Evolutionary conservation across 2,329 filamentous ascomycete genomes (phyloP).

Genomic region (Parastagonospora nodorum): DNA sequence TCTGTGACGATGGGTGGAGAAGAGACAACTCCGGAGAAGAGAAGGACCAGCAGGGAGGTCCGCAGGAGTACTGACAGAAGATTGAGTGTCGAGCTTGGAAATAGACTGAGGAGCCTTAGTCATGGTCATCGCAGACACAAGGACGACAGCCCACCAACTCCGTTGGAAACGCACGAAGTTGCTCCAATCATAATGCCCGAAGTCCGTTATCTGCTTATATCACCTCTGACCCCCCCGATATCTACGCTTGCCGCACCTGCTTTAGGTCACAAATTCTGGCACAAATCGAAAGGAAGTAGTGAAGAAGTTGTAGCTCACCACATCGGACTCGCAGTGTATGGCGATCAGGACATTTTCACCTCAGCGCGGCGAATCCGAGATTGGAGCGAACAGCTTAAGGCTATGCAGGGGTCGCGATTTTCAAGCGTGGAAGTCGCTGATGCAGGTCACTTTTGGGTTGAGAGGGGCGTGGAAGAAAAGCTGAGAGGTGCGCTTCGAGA

Average conservation of each 20-base stretch:
- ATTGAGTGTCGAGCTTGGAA: conserved; percentile 43
- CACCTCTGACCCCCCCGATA: conserved; percentile 53
- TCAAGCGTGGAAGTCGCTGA: conserved; percentile 51
- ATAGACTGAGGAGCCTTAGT: conserved; percentile 34
- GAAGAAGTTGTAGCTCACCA: conserved; percentile 30
- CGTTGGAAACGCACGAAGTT: conserved; percentile 8
- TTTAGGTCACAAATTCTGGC: conserved; percentile 37
- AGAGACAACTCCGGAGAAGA: conserved; percentile 49
- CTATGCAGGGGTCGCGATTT: conserved; percentile 38
- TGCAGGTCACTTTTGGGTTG: conserved; percentile 59
- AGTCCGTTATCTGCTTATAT: conserved; percentile 52
- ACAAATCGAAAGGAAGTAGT: conserved; percentile 11
- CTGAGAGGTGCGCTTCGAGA: conserved; percentile 47
- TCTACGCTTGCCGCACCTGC: conserved; percentile 43
- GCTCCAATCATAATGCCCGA: conserved; percentile 20
- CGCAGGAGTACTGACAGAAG: conserved; percentile 36
- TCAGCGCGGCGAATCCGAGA: conserved; percentile 65
- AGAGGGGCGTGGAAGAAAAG: conserved; percentile 45
- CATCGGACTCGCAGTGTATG: conserved; percentile 71
- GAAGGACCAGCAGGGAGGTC: conserved; percentile 50
- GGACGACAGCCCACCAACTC: conserved; percentile 5
- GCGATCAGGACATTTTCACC: conserved; percentile 76
- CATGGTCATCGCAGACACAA: conserved; percentile 32
- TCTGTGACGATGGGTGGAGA: conserved; percentile 53
- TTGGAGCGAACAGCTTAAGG: conserved; percentile 66